Evolutionary conservation across 345 rosid genomes (phyloP), one percentile per base, ranked within the genome.

Genomic region (Euphorbia tirucalli): DNA sequence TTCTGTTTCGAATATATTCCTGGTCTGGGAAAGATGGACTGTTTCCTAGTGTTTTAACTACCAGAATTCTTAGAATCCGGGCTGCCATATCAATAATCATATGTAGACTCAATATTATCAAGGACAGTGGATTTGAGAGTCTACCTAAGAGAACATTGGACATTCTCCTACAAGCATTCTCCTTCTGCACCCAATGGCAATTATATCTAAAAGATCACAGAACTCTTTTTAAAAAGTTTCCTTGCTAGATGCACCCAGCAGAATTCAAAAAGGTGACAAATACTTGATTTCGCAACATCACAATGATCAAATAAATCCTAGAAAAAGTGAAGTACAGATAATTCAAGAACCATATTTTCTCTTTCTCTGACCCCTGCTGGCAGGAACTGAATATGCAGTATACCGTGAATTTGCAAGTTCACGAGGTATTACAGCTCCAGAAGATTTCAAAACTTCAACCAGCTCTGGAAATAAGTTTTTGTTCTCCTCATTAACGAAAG

Each of bases 351-450:
- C 65, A 30, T 64, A 76, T 84, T 82, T 93, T 81, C 94, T 85
- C 88, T 90, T 89, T 76, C 74, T 88, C 52, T 58, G 75, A 71
- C 85, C 77, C 77, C 85, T 88, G 59, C 83, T 81, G 25, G 61
- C 70, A 57, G 79, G 74, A 61, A 79, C 65, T 61, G 85, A 74
- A 31, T 73, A 68, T 7, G 11, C 35, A 7, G 65, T 19, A 70
- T 75, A 87, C 58, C 76, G 73, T 59, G 88, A 85, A 82, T 83
- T 86, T 52, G 55, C 64, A 74, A 93, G 90, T 71, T 92, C 89
- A 71, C 85, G 85, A 56, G 98, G 97, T 67, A 94, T 62, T 73
- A 78, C 84, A 61, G 95, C 93, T 75, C 95, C 90, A 50, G 91
- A 84, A 30, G 90, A 84, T 77, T 83, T 87, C 62, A 90, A 77